These are phyloP conservation scores for Ophiostoma piceae DNA, from an alignment of 2,329 filamentous ascomycete species.

Conservation along the genomic window DNA sequence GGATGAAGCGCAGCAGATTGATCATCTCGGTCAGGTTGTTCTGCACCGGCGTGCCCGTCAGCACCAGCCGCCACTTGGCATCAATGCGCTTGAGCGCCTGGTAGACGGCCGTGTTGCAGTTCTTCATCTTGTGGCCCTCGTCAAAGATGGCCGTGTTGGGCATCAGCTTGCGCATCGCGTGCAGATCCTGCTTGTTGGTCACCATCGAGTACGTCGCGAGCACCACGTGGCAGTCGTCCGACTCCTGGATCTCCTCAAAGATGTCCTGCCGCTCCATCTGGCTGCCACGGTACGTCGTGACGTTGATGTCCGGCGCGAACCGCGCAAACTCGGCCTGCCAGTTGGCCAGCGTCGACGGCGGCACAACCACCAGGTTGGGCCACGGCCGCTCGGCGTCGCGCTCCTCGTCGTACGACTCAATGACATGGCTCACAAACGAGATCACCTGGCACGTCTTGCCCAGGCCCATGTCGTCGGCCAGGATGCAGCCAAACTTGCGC, in stretches of 20 bases:
- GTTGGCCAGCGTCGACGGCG: conserved; percentile 89
- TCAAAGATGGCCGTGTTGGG: conserved; percentile 70
- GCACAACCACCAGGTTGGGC: conserved; percentile 82
- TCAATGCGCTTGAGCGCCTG: conserved; percentile 70
- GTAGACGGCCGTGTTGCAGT: conserved; percentile 76
- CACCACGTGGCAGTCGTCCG: conserved; percentile 60
- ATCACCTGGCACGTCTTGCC: conserved; percentile 98
- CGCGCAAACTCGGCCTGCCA: conserved; percentile 87
- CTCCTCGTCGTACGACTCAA: conserved; percentile 50
- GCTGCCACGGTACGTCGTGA: conserved; percentile 65
- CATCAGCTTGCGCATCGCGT: conserved; percentile 45
- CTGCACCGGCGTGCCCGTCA: conserved; percentile 86
- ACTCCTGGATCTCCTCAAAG: conserved; percentile 59
- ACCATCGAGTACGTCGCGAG: conserved; percentile 58
- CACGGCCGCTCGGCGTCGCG: conserved; percentile 43
- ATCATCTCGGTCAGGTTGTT: conserved; percentile 93
- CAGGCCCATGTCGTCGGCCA: conserved; percentile 95
- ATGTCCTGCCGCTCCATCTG: conserved; percentile 64
- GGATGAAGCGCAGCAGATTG: conserved; percentile 86
- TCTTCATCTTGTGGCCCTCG: conserved; percentile 91
- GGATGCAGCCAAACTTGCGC: conserved; percentile 75
- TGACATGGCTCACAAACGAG: conserved; percentile 77
- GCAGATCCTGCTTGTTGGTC: conserved; percentile 45
- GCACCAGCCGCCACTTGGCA: conserved; percentile 75
- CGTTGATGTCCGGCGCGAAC: conserved; percentile 72